Base-by-base conservation (phyloP, 495 filamentous ascomycete species). In the Monascus purpureus region DNA sequence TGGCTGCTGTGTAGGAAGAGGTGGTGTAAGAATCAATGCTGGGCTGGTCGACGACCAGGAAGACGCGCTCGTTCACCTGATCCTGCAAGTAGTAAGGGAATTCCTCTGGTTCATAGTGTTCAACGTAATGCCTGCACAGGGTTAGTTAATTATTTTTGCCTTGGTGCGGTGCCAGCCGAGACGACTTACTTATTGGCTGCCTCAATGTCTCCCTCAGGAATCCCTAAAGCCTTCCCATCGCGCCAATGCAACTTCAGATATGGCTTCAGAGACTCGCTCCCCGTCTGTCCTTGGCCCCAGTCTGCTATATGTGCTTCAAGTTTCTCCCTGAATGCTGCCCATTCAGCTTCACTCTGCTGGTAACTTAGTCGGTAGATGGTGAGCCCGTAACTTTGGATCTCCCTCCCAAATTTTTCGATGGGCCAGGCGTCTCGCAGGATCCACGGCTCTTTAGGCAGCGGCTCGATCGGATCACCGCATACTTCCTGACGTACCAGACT, bases 351-450 rank as follows among this genome's bases (percentile, higher is more conserved):
- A 8, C 17, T 44, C 18, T 52, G 42, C 9, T 26, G 27, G 22
- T 58, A 50, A 0, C 45, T 43, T 5, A 55, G 27, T n/a, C 50
- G 37, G 41, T 61, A 61, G n/a, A 52, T 40, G 1, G 45, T 43
- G 8, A 58, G 24, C 8, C 53, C 52, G n/a, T n/a, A n/a, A n/a
- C n/a, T n/a, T n/a, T n/a, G n/a, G 17, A 28, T 39, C 32, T 12
- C 23, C 13, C 30, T 17, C 16, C 17, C 14, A 11, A 16, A 1
- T 11, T 20, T 8, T 20, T 19, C 6, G 4, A 42, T 13, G n/a
- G 12, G 8, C 9, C 32, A 7, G 6, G 48, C 20, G 17, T 25
- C 29, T 0, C n/a, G 8, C 31, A 31, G 28, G 26, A 50, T 49
- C 35, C 37, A 47, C 13, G 41, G 31, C 32, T 47, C 38, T 6